Percentiles rank a stretch among this genome's conserved stretches.
Evolutionary conservation across 352 stramenopile genomes (phyloP).

Genomic region (Vaucheria bursata): DNA sequence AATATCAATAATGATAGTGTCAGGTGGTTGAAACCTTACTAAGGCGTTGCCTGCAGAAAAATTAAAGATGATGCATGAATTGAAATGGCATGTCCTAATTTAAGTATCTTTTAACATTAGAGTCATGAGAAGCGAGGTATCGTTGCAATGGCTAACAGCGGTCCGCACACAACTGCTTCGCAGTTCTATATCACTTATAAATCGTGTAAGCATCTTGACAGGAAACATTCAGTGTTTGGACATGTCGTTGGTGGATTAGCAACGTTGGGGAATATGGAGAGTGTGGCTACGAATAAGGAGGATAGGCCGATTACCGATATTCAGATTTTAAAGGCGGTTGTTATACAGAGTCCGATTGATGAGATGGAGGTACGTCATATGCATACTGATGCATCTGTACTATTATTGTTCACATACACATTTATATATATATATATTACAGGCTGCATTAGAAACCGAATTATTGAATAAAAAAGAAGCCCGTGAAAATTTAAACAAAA

Average conservation of each 20-base stretch:
- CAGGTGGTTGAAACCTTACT: no score
- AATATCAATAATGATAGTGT: no score
- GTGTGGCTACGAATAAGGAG: slow-evolving; percentile 59
- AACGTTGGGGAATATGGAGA: slow-evolving; percentile 67
- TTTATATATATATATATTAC: neutral
- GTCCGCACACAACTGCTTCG: slow-evolving; percentile 84
- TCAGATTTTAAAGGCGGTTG: slow-evolving; percentile 62
- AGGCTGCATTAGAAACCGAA: slow-evolving; percentile 1
- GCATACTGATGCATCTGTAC: slow-evolving; percentile 7
- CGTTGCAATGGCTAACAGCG: slow-evolving; percentile 92
- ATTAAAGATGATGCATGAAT: no score
- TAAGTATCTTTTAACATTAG: no score
- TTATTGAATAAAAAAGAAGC: neutral
- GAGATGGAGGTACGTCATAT: slow-evolving; percentile 52
- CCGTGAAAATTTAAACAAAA: neutral
- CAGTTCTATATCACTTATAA: slow-evolving; percentile 99
- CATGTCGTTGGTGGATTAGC: slow-evolving; percentile 77
- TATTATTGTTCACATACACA: slow-evolving; percentile 1
- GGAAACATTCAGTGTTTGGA: slow-evolving; percentile 92
- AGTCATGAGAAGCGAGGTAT: slow-evolving; percentile 74
- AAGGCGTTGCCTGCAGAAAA: no score
- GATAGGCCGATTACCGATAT: slow-evolving; percentile 72
- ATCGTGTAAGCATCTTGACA: slow-evolving; percentile 86
- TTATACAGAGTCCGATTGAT: slow-evolving; percentile 77
- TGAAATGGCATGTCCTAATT: no score